phyloP scores from a whole-genome alignment of 768 basidiomycete species.

The Boletellus sp. region DNA sequence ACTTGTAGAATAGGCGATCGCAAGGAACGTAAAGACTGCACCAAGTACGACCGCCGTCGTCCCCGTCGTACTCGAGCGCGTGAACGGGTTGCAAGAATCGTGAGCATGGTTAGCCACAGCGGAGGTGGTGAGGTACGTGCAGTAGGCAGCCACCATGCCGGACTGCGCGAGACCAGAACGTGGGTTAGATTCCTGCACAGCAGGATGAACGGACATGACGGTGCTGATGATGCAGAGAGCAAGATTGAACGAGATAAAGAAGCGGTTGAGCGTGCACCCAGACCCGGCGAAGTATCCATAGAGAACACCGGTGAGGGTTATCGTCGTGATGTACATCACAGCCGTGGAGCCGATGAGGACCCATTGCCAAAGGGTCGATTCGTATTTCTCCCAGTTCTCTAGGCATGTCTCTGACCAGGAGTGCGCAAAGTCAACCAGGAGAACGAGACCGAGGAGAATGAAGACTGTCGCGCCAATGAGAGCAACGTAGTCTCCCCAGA shows the following conservation, averaged over 20 bases:
- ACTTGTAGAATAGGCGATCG: slow-evolving; percentile 96
- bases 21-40: slow-evolving; percentile 93
- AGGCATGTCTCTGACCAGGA: slow-evolving; percentile 97
- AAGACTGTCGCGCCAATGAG: slow-evolving; percentile 91
- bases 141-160: slow-evolving; percentile 96
- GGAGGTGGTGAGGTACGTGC: slow-evolving; percentile 91
- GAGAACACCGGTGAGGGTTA: slow-evolving; percentile 83
- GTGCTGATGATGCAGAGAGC: slow-evolving; percentile 76
- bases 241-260: slow-evolving; percentile 96
- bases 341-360: slow-evolving; percentile 90
- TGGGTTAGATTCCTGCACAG: slow-evolving; percentile 88
- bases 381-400: slow-evolving; percentile 88
- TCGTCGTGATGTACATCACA: slow-evolving; percentile 78
- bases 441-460: slow-evolving; percentile 94
- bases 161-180: slow-evolving; percentile 94
- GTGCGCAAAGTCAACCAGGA: slow-evolving; percentile 98
- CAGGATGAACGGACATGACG: slow-evolving; percentile 76
- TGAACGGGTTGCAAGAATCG: slow-evolving; percentile 84
- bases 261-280: slow-evolving; percentile 88
- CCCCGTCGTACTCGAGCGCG: slow-evolving; percentile 62
- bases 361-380: slow-evolving; percentile 93
- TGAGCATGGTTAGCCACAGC: slow-evolving; percentile 92
- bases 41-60: slow-evolving; percentile 88
- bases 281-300: slow-evolving; percentile 89
- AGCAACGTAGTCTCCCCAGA: slow-evolving; percentile 93